Evolutionary conservation across 1,284 basidiomycete genomes (phyloP).

Genomic region (Puccinia triticina): DNA sequence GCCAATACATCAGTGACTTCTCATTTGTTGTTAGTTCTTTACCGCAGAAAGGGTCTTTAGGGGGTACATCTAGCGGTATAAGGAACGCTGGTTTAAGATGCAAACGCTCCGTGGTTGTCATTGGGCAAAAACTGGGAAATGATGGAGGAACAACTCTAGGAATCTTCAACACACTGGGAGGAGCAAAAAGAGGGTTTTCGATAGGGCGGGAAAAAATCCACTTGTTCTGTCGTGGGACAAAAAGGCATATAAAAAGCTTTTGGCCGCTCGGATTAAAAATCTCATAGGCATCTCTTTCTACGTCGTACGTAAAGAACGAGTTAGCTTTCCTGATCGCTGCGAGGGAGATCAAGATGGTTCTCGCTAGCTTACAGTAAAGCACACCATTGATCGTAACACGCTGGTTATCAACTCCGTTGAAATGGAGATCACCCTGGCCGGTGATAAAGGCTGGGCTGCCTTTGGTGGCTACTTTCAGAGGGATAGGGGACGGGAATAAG

Average conservation of each 20-base stretch:
- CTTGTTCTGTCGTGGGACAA: background rate
- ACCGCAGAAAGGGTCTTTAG: no score
- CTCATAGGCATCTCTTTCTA: background rate
- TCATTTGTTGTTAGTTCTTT: no score
- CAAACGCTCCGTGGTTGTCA: no score
- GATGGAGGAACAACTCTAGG: no score
- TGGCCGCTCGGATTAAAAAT: background rate
- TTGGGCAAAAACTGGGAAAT: no score
- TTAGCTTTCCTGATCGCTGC: no score
- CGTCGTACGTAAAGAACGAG: background rate
- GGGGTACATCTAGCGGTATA: no score
- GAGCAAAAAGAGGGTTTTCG: no score
- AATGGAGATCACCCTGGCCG: background rate
- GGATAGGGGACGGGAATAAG: background rate
- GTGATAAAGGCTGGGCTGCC: background rate
- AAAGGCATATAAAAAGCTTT: background rate
- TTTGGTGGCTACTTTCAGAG: background rate
- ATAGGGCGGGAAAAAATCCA: background rate
- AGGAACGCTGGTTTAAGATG: no score
- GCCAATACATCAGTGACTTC: no score
- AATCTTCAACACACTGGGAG: no score
- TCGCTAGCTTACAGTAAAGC: background rate
- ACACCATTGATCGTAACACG: background rate
- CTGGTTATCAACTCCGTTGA: background rate
- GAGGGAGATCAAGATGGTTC: background rate